These are phyloP conservation scores for Triglochin maritima DNA, from an alignment of 106 monocot species.

Conservation along the genomic window DNA sequence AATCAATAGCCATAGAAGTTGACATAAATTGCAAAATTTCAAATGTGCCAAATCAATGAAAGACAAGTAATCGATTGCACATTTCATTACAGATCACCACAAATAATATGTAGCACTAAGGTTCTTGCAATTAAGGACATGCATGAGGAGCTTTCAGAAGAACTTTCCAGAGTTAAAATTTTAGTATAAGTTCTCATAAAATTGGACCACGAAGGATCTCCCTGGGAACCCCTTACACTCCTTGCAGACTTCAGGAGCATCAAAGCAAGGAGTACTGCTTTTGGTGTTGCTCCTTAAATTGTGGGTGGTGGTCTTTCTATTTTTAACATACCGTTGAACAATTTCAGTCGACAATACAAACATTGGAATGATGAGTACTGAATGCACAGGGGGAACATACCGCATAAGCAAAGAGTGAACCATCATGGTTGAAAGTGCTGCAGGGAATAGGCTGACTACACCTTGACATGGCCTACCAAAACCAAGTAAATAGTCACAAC, in stretches of 20 bases:
- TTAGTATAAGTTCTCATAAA: no score
- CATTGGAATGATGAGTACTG: neutral
- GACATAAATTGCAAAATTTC: neutral
- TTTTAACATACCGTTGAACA: neutral
- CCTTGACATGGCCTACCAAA: conserved; percentile 49
- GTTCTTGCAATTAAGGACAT: no score
- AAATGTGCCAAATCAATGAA: neutral
- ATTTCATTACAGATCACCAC: neutral
- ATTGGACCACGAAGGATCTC: no score
- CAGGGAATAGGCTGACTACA: conserved; percentile 72
- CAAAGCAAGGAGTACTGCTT: no score
- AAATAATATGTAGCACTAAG: no score
- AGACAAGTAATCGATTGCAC: neutral
- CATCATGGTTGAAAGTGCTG: conserved; percentile 85
- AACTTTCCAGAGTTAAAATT: no score
- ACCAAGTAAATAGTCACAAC: neutral
- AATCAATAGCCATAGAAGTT: neutral
- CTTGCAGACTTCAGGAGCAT: no score
- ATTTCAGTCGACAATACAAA: no score
- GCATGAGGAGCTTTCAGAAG: no score
- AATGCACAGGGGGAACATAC: conserved; percentile 15
- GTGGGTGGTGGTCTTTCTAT: no score
- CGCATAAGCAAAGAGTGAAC: conserved; percentile 89
- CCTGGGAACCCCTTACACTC: no score
- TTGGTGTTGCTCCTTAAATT: no score